A percentile compares a stretch with the other conserved stretches of the same genome.
phyloP scores from a whole-genome alignment of 2,329 filamentous ascomycete species.

The Monosporascus sp. region DNA sequence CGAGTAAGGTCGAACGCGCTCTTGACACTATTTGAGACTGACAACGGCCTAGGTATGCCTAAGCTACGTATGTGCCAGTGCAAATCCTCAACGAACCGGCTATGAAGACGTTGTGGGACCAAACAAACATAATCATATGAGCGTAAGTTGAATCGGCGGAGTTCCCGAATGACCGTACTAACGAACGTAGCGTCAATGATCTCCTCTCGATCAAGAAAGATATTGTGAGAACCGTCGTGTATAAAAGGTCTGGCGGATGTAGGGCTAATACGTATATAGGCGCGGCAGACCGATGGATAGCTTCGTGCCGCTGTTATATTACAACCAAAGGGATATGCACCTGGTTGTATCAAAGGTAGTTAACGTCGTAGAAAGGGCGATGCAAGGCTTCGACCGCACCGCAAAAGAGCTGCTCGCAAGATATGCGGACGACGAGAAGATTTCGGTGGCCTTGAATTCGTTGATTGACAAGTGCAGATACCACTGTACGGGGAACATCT shows the following conservation, averaged over 20 bases:
- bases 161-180: background rate
- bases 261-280: background rate
- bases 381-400: background rate
- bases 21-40: background rate
- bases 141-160: background rate
- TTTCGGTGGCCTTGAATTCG: background rate
- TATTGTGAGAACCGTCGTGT: background rate
- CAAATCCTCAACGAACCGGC: background rate
- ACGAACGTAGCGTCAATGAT: background rate
- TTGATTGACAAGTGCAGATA: background rate
- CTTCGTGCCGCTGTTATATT: background rate
- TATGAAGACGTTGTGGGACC: background rate
- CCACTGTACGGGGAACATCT: background rate
- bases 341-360: background rate
- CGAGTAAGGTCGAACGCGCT: background rate
- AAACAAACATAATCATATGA: background rate
- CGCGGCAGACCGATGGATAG: background rate
- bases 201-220: slow-evolving; percentile 1
- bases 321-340: background rate
- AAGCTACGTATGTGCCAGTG: background rate
- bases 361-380: background rate
- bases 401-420: background rate
- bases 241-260: background rate
- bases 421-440: background rate
- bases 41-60: background rate